Conservation (phyloP, 1,284 basidiomycete genomes). For the Violaceomyces palustris region DNA sequence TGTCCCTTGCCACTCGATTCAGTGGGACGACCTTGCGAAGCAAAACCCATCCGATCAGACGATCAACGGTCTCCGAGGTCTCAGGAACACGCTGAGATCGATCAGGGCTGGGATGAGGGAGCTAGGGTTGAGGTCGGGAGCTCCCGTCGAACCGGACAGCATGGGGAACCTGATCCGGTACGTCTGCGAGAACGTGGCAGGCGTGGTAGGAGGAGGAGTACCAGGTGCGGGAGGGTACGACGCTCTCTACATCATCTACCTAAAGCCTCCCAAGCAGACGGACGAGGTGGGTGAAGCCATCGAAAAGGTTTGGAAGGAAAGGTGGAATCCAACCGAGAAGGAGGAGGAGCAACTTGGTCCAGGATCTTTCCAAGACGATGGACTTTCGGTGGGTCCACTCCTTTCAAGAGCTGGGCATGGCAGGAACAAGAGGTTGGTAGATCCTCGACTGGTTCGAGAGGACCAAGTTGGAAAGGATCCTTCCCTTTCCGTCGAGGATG, state of each 20-base stretch:
- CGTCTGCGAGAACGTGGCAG: conserved; percentile 66
- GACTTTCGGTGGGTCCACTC: conserved; percentile 16
- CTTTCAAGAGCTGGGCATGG: conserved; percentile 17
- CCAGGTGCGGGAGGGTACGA: conserved; percentile 97
- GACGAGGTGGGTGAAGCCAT: conserved; percentile 14
- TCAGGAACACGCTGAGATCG: conserved; percentile 57
- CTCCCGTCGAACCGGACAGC: conserved; percentile 84
- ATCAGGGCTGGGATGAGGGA: conserved; percentile 77
- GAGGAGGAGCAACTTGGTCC: too few relatives aligned
- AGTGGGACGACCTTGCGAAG: conserved; percentile 4
- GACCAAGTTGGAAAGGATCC: conserved; percentile 52
- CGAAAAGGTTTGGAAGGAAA: conserved; percentile 14
- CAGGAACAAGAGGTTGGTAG: conserved; percentile 9
- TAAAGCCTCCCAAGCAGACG: conserved; percentile 9
- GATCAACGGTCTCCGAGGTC: conserved; percentile 27
- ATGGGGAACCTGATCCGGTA: conserved; percentile 82
- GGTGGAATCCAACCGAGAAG: conserved; percentile 12
- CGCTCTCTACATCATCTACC: conserved; percentile 78
- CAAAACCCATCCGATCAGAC: conserved; percentile 9
- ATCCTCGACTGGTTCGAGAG: conserved; percentile 63
- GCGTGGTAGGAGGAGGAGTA: conserved; percentile 88
- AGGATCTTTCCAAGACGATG: too few relatives aligned
- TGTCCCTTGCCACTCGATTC: background rate
- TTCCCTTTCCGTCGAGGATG: conserved; percentile 9
- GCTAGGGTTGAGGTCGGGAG: conserved; percentile 74